phyloP scores from a whole-genome alignment of 2,329 filamentous ascomycete genomes.

The Lachnellula willkommii region DNA sequence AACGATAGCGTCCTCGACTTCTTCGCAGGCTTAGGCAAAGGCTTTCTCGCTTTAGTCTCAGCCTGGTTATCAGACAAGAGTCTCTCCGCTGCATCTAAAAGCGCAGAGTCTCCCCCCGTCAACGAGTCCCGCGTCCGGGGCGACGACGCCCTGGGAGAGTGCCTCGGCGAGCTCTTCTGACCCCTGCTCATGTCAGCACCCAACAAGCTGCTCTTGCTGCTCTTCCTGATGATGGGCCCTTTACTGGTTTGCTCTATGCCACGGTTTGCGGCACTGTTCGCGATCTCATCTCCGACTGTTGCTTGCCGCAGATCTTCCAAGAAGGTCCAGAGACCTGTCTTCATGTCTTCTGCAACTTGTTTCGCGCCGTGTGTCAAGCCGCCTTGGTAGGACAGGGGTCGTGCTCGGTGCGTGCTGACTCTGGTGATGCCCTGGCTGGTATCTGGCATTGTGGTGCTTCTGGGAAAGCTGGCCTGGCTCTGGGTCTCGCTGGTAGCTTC shows the following conservation, averaged over 20 bases:
- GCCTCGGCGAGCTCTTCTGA: neutral
- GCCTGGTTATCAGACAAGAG: slow-evolving; percentile 13
- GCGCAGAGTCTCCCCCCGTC: slow-evolving; percentile 20
- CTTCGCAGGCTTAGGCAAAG: slow-evolving; percentile 17
- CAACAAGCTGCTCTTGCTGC: slow-evolving; percentile 32
- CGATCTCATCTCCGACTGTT: slow-evolving; percentile 88
- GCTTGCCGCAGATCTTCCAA: slow-evolving; percentile 93
- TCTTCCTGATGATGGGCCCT: slow-evolving; percentile 29
- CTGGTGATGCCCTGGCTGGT: slow-evolving; percentile 26
- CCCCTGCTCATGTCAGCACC: slow-evolving; percentile 17
- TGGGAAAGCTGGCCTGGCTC: slow-evolving; percentile 18
- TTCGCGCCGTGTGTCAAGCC: slow-evolving; percentile 29
- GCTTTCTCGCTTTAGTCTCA: slow-evolving; percentile 9
- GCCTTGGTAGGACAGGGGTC: slow-evolving; percentile 31
- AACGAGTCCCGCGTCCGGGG: slow-evolving; percentile 29
- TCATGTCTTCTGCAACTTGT: slow-evolving; percentile 63
- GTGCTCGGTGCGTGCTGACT: slow-evolving; percentile 22
- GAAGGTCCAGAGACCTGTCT: slow-evolving; percentile 86
- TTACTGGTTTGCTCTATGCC: slow-evolving; percentile 28
- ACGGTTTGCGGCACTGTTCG: slow-evolving; percentile 44
- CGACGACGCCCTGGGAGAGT: slow-evolving; percentile 20
- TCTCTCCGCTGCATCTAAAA: slow-evolving; percentile 20
- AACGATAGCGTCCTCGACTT: slow-evolving; percentile 20
- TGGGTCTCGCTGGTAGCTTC: slow-evolving; percentile 29
- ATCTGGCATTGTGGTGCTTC: slow-evolving; percentile 29